These are phyloP conservation scores for Thymus mandschuricus DNA, from an alignment of 257 asterid genomes.

Conservation along the genomic window DNA sequence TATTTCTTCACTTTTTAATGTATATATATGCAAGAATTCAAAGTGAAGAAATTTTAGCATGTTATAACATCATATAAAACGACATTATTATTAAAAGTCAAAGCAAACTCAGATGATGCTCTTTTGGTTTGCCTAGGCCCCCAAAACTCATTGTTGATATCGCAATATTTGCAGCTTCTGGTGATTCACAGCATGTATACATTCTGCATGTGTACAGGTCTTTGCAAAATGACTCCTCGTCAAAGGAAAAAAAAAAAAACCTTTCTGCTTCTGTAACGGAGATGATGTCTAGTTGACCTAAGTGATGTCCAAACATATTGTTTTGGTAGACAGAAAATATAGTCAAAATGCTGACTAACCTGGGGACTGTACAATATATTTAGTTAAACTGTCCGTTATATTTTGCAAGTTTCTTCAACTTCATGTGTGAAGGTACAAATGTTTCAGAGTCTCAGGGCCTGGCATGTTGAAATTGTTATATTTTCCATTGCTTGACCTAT, in stretches of 20 bases:
- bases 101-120: neutral
- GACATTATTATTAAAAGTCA: neutral
- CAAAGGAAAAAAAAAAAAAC: neutral
- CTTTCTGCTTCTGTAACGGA: neutral
- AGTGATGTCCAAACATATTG: neutral
- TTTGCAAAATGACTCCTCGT: neutral
- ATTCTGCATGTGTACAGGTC: neutral
- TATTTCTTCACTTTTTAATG: neutral
- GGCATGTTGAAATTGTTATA: constrained; percentile 3
- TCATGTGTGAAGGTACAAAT: constrained; percentile 7
- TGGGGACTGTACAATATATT: constrained; percentile 1
- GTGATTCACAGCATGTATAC: neutral
- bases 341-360: neutral
- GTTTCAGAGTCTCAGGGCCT: neutral
- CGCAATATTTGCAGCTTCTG: too few species aligned
- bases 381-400: neutral
- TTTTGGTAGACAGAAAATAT: neutral
- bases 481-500: constrained; percentile 8
- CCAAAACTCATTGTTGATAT: neutral
- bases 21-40: neutral
- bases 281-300: neutral
- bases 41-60: neutral
- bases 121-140: neutral
- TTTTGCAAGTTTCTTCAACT: neutral
- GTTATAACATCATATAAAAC: neutral